phyloP scores from a whole-genome alignment of 2,329 filamentous ascomycete genomes.

The Botryotinia convoluta region DNA sequence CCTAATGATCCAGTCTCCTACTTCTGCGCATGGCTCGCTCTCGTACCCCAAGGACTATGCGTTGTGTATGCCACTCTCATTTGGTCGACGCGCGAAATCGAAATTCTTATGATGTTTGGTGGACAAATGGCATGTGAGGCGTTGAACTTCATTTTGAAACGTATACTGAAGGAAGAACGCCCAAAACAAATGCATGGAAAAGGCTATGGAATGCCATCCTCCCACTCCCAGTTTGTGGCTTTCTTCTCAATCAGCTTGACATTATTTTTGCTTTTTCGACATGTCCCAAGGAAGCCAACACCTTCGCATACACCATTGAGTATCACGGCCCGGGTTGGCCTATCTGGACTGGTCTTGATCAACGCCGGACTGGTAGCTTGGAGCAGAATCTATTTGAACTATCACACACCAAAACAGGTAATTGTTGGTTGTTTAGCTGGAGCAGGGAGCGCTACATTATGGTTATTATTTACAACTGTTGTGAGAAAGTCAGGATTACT shows the following conservation, averaged over 20 bases:
- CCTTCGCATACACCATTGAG: constrained; percentile 54
- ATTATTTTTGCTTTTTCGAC: constrained; percentile 81
- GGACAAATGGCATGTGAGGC: constrained; percentile 92
- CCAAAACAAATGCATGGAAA: constrained; percentile 80
- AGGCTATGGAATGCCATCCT: constrained; percentile 96
- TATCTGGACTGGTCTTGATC: constrained; percentile 56
- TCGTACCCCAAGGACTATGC: constrained; percentile 87
- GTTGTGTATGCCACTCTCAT: constrained; percentile 87
- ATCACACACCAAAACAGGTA: constrained; percentile 88
- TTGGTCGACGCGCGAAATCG: constrained; percentile 86
- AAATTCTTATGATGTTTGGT: constrained; percentile 84
- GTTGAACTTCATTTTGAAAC: constrained; percentile 85
- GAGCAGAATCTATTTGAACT: constrained; percentile 86
- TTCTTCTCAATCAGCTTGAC: constrained; percentile 85
- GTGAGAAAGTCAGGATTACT: constrained; percentile 67
- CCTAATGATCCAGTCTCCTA: constrained; percentile 81
- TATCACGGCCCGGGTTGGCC: constrained; percentile 53
- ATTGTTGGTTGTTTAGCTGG: constrained; percentile 75
- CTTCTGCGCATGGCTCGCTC: constrained; percentile 87
- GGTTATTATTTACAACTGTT: constrained; percentile 73
- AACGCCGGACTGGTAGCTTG: constrained; percentile 69
- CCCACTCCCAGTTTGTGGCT: constrained; percentile 90
- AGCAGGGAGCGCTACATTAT: constrained; percentile 64
- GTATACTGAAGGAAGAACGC: constrained; percentile 87
- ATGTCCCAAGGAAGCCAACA: constrained; percentile 54